Percentiles rank a stretch among this genome's conserved stretches.
These are phyloP conservation scores for Botrytis sinoallii DNA, from an alignment of 2,329 filamentous ascomycete species.

Conservation along the genomic window DNA sequence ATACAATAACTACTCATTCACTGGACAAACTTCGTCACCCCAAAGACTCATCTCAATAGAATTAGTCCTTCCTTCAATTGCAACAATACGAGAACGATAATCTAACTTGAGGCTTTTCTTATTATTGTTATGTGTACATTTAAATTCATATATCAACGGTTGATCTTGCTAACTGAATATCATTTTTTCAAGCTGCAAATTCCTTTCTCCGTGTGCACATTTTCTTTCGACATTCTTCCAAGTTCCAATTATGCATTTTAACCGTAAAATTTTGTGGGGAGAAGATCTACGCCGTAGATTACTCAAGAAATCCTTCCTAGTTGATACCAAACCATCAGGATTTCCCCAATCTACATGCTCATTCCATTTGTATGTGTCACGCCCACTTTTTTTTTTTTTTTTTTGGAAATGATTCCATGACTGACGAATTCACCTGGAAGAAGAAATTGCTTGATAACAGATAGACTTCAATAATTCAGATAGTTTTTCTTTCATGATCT, in stretches of 20 bases:
- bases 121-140: rapidly evolving
- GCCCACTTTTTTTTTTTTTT: background rate
- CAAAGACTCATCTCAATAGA: background rate
- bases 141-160: background rate
- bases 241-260: background rate
- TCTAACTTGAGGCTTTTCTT: too few species aligned
- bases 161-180: rapidly evolving
- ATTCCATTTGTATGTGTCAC: background rate
- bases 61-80: background rate
- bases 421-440: background rate
- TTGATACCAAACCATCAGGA: background rate
- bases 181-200: background rate
- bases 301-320: background rate
- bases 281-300: rapidly evolving
- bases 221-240: background rate
- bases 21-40: background rate
- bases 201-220: background rate
- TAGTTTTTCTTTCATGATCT: background rate
- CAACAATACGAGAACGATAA: background rate
- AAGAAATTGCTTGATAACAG: background rate
- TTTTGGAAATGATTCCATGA: background rate
- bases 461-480: background rate
- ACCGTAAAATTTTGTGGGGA: background rate
- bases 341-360: background rate
- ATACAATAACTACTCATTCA: background rate